Evolutionary conservation across 2,329 filamentous ascomycete genomes (phyloP), one percentile per base, ranked within the genome.

Genomic region (Mariannaea sp.): DNA sequence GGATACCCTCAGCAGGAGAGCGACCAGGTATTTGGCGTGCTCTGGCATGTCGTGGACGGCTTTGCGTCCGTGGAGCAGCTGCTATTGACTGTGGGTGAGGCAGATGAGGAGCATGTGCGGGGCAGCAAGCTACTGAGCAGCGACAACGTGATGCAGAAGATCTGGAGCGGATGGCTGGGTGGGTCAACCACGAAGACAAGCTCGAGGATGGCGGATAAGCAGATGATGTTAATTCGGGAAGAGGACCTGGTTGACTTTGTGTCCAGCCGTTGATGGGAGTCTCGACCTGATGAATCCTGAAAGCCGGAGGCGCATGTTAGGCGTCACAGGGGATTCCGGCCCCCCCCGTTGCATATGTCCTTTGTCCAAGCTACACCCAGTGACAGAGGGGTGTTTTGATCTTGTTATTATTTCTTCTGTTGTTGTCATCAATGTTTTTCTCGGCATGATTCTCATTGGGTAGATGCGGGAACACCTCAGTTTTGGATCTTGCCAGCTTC

Each of bases 31-130:
- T 80, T 80, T 56, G 74, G 74, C 7, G 71, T 72, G 17, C 67
- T 81, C 43, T 80, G 77, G 65, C 76, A 80, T 53, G 69, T 80
- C 36, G 70, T 78, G 36, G 77, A 80, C 57, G 71, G 74, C 19
- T 80, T 80, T 49, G 61, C 68, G 4, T 57, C 59, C 8, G 69
- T 66, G 3, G 61, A 67, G 39, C 61, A 69, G 50, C 65, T 80
- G 16, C 48, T 78, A 13, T 62, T 80, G 19, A 74, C 75, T 16
- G 73, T 76, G 32, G 73, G 68, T 20, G 65, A 70, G n/a, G 56
- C 60, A 13, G 76, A 78, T 51, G 66, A 67, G 26, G 69, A 73
- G 56, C 56, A 56, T 10, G 71, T 67, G 52, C 62, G 57, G 29
- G 64, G 58, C 30, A 68, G 66, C 29, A 64, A 69, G 52, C 61